A percentile compares a stretch with the other conserved stretches of the same genome.
Evolutionary conservation across 1,284 basidiomycete genomes (phyloP).

Genomic region (Cutaneotrichosporon sp.): DNA sequence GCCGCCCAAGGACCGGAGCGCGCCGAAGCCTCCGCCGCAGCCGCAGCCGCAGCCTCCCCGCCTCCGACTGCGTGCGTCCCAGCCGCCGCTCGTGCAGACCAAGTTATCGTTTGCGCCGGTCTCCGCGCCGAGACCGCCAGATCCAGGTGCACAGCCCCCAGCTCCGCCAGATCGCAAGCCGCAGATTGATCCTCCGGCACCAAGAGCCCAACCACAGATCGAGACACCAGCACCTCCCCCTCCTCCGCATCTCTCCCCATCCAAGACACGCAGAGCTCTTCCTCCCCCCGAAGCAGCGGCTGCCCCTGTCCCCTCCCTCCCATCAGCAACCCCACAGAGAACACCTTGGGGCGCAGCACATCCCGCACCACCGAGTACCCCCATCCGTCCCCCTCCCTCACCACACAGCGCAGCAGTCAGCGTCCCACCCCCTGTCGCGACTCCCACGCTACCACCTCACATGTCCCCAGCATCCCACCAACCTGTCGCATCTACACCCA

Average conservation of each 20-base stretch:
- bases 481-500: background rate
- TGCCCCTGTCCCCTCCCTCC: background rate
- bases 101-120: constrained; percentile 5
- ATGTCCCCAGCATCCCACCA: background rate
- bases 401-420: background rate
- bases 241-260: too few species aligned
- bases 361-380: background rate
- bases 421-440: constrained; percentile 1
- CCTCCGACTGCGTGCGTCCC: background rate
- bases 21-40: background rate
- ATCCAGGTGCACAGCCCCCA: background rate
- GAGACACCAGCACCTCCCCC: too few species aligned
- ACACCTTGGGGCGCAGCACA: background rate
- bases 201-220: background rate
- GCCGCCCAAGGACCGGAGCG: background rate
- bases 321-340: background rate
- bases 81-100: constrained; percentile 3
- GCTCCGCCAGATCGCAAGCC: background rate
- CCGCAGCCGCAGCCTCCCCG: background rate
- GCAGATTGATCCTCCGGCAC: background rate
- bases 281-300: background rate
- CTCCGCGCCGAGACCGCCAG: background rate
- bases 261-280: too few species aligned
- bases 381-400: too few species aligned
- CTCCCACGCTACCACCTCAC: background rate